Evolutionary conservation across 495 filamentous ascomycete species (phyloP).

Genomic region (Tuber magnatum): DNA sequence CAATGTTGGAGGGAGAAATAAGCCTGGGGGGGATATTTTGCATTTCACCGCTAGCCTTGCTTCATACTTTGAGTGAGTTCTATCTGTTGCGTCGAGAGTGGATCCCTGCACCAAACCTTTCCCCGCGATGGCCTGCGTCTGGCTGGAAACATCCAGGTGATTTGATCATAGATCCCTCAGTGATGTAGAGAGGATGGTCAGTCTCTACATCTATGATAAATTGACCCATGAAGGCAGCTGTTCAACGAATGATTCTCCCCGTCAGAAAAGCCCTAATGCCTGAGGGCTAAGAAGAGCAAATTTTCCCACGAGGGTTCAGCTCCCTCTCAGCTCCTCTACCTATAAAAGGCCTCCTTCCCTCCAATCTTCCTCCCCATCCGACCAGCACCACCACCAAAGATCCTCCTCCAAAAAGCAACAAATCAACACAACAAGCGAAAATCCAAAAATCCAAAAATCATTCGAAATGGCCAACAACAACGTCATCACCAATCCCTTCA

Average conservation of each 20-base stretch:
- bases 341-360: background rate
- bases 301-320: background rate
- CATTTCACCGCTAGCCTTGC: background rate
- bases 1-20: background rate
- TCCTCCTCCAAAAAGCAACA: background rate
- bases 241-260: background rate
- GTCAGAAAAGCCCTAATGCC: background rate
- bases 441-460: background rate
- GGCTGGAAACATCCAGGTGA: background rate
- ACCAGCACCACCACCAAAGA: background rate
- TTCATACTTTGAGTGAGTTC: background rate
- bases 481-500: background rate
- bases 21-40: background rate
- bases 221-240: background rate
- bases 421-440: background rate
- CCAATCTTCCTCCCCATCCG: background rate
- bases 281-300: background rate
- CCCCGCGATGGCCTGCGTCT: background rate
- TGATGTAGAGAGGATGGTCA: background rate
- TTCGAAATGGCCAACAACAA: background rate
- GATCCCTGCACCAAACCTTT: background rate
- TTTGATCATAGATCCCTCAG: background rate
- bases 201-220: background rate
- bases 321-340: background rate
- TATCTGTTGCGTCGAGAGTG: background rate